A percentile compares a stretch with the other conserved stretches of the same genome.
Conservation (phyloP, 805 yeast genomes). For the Candida khao-thaluensis region DNA sequence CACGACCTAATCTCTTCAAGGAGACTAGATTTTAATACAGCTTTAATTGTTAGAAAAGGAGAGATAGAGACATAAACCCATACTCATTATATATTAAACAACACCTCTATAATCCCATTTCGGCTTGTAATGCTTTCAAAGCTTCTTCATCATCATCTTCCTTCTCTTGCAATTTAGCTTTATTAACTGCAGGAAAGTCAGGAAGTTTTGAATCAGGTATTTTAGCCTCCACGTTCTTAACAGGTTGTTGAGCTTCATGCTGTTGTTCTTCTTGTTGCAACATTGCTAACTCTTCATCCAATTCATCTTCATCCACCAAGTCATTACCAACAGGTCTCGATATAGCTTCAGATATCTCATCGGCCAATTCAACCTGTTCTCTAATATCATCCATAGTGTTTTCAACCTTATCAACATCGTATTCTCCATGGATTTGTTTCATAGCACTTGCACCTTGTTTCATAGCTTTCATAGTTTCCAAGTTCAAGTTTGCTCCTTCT, state of each 20-base stretch:
- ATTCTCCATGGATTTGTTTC: constrained; percentile 93
- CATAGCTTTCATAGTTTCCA: constrained; percentile 99
- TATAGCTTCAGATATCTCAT: constrained; percentile 94
- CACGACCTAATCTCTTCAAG: background rate
- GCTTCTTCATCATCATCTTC: constrained; percentile 81
- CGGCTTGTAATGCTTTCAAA: constrained; percentile 75
- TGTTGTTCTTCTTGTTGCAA: constrained; percentile 80
- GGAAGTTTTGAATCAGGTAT: constrained; percentile 38
- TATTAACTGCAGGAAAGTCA: constrained; percentile 43
- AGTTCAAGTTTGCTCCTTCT: constrained; percentile 92
- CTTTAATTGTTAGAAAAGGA: too few species aligned
- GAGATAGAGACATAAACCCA: too few species aligned
- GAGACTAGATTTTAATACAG: too few species aligned
- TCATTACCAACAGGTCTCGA: constrained; percentile 89
- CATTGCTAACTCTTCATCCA: constrained; percentile 89
- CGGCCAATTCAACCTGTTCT: constrained; percentile 93
- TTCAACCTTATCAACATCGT: constrained; percentile 95
- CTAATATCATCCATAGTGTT: constrained; percentile 97
- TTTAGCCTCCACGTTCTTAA: constrained; percentile 4
- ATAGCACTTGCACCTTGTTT: constrained; percentile 95
- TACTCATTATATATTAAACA: constrained; percentile 10
- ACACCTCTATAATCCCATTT: constrained; percentile 64
- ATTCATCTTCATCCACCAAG: constrained; percentile 83
- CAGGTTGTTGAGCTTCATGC: constrained; percentile 16
- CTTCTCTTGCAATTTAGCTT: constrained; percentile 38